These are phyloP conservation scores for Diversispora epigaea DNA, from an alignment of 192 early-diverging fungal genomes.

Conservation along the genomic window DNA sequence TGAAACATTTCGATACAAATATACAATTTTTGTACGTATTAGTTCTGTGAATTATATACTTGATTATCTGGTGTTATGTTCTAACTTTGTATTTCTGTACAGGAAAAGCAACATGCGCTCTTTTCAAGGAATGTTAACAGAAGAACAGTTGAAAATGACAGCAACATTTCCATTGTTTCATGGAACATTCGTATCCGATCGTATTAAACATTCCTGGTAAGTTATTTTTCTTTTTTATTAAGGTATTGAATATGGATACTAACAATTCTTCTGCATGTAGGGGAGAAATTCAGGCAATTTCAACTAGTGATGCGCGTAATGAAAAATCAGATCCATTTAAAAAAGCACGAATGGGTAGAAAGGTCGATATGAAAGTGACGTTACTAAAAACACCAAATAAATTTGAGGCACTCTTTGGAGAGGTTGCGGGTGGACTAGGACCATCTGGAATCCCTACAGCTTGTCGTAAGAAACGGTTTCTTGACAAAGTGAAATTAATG, in stretches of 20 bases:
- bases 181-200: slow-evolving; percentile 5
- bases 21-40: slow-evolving; percentile 21
- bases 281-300: slow-evolving; percentile 6
- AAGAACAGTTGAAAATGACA: slow-evolving; percentile 16
- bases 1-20: slow-evolving; percentile 1
- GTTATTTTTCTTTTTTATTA: not conserved
- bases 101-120: slow-evolving; percentile 17
- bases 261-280: slow-evolving; percentile 8
- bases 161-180: slow-evolving; percentile 3
- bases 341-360: slow-evolving; percentile 22
- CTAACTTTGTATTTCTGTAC: slow-evolving; percentile 13
- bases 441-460: slow-evolving; percentile 3
- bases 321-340: slow-evolving; percentile 17
- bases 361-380: slow-evolving; percentile 17
- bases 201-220: slow-evolving; percentile 11
- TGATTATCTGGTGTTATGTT: not conserved
- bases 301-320: slow-evolving; percentile 1
- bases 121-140: slow-evolving; percentile 2
- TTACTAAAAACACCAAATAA: slow-evolving; percentile 17
- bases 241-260: slow-evolving; percentile 1
- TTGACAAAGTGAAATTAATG: slow-evolving; percentile 24
- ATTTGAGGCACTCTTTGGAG: slow-evolving; percentile 10
- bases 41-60: slow-evolving; percentile 18
- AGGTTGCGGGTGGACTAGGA: slow-evolving; percentile 14
- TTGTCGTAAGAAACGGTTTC: slow-evolving; percentile 17